Conservation (phyloP, 345 rosid genomes). For the Balakata baccata region DNA sequence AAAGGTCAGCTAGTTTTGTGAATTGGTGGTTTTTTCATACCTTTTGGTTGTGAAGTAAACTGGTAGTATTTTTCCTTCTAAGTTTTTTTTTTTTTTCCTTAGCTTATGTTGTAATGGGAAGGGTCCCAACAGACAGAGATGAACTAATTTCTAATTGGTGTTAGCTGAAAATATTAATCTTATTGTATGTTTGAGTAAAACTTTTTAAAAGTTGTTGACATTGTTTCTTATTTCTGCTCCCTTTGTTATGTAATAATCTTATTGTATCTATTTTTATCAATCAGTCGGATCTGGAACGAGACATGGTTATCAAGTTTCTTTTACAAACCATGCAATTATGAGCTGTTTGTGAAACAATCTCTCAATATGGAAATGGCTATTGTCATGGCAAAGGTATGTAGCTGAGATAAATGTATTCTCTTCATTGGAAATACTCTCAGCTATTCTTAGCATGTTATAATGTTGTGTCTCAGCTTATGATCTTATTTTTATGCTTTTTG, state of each 20-base stretch:
- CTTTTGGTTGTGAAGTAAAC: slow-evolving; percentile 18
- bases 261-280: neutral
- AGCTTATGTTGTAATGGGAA: neutral
- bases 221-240: neutral
- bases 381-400: slow-evolving; percentile 84
- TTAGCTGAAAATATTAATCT: neutral
- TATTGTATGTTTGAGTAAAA: neutral
- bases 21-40: slow-evolving; percentile 9
- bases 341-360: slow-evolving; percentile 93
- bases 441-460: neutral
- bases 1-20: slow-evolving; percentile 14
- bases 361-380: slow-evolving; percentile 99
- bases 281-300: slow-evolving; percentile 96
- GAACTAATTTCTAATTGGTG: slow-evolving; percentile 1
- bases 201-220: neutral
- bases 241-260: slow-evolving; percentile 1
- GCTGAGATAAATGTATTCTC: neutral
- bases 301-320: slow-evolving; percentile 89
- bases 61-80: neutral
- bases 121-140: too few relatives aligned
- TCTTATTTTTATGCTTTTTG: neutral
- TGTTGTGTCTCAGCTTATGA: neutral
- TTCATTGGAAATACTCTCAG: neutral
- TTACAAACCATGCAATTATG: slow-evolving; percentile 91
- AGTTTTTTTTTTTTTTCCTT: neutral